Percentiles rank a stretch among this genome's conserved stretches.
phyloP scores from a whole-genome alignment of 345 rosid species.

The Leavenworthia alabamica region DNA sequence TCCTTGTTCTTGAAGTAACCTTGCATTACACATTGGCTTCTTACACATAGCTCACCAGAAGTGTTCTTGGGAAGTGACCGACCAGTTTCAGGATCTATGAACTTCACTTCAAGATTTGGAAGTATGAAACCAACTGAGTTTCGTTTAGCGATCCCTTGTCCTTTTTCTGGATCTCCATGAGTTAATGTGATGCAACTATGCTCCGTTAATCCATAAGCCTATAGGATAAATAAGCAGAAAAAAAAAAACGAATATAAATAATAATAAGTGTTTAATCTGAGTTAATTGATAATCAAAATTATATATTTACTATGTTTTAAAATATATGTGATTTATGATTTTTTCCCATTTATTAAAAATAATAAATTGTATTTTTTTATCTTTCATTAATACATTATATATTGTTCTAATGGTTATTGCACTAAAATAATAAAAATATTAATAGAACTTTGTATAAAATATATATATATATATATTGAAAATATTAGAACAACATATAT shows the following conservation, averaged over 20 bases:
- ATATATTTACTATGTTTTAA: too few species aligned
- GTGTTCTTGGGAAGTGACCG: slow-evolving; percentile 62
- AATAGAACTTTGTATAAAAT: too few species aligned
- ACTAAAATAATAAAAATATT: too few species aligned
- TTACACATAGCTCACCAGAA: slow-evolving; percentile 78
- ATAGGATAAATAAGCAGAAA: not conserved
- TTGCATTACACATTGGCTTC: slow-evolving; percentile 90
- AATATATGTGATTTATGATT: too few species aligned
- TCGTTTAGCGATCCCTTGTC: slow-evolving; percentile 55
- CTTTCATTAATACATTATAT: too few species aligned
- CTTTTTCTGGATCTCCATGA: slow-evolving; percentile 55
- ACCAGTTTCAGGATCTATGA: slow-evolving; percentile 72
- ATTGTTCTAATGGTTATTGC: too few species aligned
- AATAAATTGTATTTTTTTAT: too few species aligned
- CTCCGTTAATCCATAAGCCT: slow-evolving; percentile 98
- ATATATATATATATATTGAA: too few species aligned
- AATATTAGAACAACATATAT: too few species aligned
- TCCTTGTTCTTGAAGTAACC: slow-evolving; percentile 78
- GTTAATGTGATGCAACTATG: slow-evolving; percentile 92
- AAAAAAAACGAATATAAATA: not conserved
- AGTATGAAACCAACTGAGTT: slow-evolving; percentile 86
- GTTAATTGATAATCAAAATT: not conserved
- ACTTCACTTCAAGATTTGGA: slow-evolving; percentile 80
- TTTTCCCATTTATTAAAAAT: too few species aligned
- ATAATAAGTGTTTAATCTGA: not conserved